Conservation (phyloP, 768 basidiomycete genomes). For the Boletus reticuloceps region DNA sequence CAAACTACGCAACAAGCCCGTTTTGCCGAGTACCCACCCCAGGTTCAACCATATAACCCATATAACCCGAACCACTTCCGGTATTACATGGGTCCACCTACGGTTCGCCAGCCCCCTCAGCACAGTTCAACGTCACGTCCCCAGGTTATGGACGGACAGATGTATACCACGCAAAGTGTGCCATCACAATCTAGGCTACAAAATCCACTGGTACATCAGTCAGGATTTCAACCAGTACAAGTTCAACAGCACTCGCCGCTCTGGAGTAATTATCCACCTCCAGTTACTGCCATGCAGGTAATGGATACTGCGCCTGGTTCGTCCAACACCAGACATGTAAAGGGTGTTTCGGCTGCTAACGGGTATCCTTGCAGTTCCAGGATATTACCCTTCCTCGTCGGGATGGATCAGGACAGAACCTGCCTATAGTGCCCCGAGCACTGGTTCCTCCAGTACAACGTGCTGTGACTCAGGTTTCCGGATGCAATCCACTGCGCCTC, state of each 20-base stretch:
- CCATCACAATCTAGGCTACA: constrained; percentile 2
- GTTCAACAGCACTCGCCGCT: constrained; percentile 7
- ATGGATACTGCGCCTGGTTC: constrained; percentile 3
- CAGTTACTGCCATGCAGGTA: neutral
- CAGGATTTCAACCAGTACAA: constrained; percentile 4
- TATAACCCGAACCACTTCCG: neutral
- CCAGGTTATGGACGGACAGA: constrained; percentile 2
- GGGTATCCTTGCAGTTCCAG: neutral
- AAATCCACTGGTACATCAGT: neutral
- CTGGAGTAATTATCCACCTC: constrained; percentile 12
- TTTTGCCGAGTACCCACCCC: neutral
- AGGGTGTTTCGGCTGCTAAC: neutral
- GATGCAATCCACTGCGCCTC: neutral
- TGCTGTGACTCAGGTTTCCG: neutral
- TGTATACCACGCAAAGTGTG: constrained; percentile 10
- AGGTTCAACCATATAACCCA: constrained; percentile 2
- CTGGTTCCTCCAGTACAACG: neutral
- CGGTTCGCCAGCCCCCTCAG: neutral
- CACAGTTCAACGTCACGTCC: neutral
- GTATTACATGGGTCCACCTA: constrained; percentile 3
- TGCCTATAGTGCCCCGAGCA: neutral
- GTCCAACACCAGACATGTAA: neutral
- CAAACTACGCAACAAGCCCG: constrained; percentile 9
- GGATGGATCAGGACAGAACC: constrained; percentile 1
- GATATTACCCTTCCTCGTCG: constrained; percentile 1